Evolutionary conservation across 2,329 filamentous ascomycete species (phyloP).

Genomic region (Ceratocystis ficicola): DNA sequence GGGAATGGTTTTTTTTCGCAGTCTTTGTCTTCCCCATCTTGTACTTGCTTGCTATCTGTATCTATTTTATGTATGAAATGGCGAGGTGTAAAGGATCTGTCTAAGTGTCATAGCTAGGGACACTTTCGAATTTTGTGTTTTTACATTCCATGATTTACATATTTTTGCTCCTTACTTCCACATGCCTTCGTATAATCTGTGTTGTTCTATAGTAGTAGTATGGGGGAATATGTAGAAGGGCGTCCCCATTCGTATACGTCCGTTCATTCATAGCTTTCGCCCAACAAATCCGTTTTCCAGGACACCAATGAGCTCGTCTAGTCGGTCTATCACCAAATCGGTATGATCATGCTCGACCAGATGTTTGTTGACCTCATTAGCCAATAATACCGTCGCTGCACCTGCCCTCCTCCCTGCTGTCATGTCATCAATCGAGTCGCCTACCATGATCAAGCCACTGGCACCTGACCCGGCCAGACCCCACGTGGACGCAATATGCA

Average conservation of each 20-base stretch:
- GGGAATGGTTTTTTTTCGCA: neutral
- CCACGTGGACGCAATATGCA: conserved; percentile 75
- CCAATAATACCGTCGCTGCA: conserved; percentile 75
- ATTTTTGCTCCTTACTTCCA: neutral
- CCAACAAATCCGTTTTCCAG: conserved; percentile 64
- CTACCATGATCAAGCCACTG: conserved; percentile 50
- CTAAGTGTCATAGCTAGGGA: neutral
- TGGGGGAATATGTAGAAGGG: neutral
- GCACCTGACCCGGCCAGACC: conserved; percentile 40
- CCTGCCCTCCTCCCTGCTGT: conserved; percentile 72
- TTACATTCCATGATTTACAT: conserved; percentile 2
- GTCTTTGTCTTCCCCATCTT: conserved; percentile 13
- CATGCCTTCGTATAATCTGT: neutral
- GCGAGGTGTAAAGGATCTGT: conserved; percentile 9
- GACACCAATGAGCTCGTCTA: conserved; percentile 66
- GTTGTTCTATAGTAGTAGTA: neutral
- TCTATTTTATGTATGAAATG: conserved; percentile 16
- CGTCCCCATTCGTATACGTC: neutral
- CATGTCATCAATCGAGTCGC: conserved; percentile 86
- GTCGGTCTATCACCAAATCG: conserved; percentile 55
- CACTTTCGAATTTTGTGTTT: neutral
- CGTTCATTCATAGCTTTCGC: neutral
- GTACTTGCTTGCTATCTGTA: conserved; percentile 4
- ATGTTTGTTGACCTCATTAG: conserved; percentile 66
- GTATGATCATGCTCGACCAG: conserved; percentile 62